Conservation (phyloP, 495 filamentous ascomycete genomes). For the Baudoinia panamericana region DNA sequence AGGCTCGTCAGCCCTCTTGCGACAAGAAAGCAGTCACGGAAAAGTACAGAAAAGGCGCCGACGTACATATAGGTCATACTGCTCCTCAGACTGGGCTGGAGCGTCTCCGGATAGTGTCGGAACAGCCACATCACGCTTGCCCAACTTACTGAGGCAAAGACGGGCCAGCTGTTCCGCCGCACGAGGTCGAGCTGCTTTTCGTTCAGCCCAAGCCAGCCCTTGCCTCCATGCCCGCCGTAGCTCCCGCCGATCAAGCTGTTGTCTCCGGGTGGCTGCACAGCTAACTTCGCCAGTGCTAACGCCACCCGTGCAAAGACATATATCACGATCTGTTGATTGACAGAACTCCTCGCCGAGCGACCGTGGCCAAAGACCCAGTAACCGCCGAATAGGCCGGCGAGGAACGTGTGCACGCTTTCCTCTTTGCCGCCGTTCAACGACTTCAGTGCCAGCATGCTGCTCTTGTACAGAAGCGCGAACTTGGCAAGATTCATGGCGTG, state of each 20-base stretch:
- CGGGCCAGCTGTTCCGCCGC: constrained; percentile 66
- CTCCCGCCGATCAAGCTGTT: constrained; percentile 21
- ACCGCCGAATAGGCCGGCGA: constrained; percentile 82
- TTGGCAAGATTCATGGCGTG: constrained; percentile 78
- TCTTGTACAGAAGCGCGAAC: constrained; percentile 85
- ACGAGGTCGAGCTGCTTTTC: constrained; percentile 32
- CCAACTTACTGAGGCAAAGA: constrained; percentile 83
- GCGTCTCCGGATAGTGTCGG: constrained; percentile 73
- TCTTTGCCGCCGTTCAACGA: constrained; percentile 46
- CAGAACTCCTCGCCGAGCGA: constrained; percentile 57
- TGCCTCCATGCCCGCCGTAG: constrained; percentile 30
- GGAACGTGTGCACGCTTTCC: constrained; percentile 55
- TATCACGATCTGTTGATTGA: constrained; percentile 96
- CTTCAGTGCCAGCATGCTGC: constrained; percentile 56
- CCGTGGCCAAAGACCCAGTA: constrained; percentile 73
- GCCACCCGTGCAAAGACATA: constrained; percentile 91
- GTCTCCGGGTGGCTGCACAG: constrained; percentile 47
- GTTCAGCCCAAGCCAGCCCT: constrained; percentile 18
- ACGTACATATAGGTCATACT: constrained; percentile 97
- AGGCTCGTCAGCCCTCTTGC: constrained; percentile 13
- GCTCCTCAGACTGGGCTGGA: constrained; percentile 80
- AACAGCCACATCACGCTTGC: constrained; percentile 91
- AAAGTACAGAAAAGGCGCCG: constrained; percentile 5
- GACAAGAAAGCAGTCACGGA: constrained; percentile 1
- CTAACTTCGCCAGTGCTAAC: constrained; percentile 69